Base-by-base conservation (phyloP, 176 grass and related monocot species). In the Rhipidocladum racemiflorum region DNA sequence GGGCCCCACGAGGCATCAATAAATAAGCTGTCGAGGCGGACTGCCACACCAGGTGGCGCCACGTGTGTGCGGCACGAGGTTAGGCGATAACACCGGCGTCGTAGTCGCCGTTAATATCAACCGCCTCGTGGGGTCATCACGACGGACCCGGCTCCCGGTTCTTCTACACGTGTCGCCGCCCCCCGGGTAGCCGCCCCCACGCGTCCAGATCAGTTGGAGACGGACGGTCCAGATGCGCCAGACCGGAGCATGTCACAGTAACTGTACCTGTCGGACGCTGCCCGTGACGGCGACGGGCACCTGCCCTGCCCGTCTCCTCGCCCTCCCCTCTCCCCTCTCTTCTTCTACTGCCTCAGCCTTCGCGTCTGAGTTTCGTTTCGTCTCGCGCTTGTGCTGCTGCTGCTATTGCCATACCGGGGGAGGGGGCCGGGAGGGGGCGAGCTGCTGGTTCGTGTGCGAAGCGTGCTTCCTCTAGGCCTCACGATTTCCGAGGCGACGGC, bases 261-360 rank as follows among this genome's bases (percentile, higher is more conserved):
- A 69, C 63, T 53, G 77, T 64, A 82, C 55, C 83, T 77, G 74
- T 89, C 88, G 65, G 57, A n/a, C 59, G 75, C 83, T 88, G 88
- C 85, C 88, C 85, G 72, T 90, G 85, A 88, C 63, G 85, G 85
- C 45, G 87, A 84, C 85, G 90, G 75, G 75, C 87, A 88, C 87
- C 78, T 87, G 74, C 83, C 82, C 43, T 40, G 57, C 51, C 60
- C 62, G 60, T 18, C 70, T 21, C 34, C 65, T 27, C 69, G 17
- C 30, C 32, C 28, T 27, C 40, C 64, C 1, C 75, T 10, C 51
- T 50, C 25, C 16, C 57, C 35, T 44, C 64, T 45, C 28, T 88
- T 76, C 61, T 89, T 76, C 24, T 44, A 17, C 77, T 48, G 42
- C 68, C 64, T 23, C 42, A 32, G 63, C 85, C 80, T 65, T 69